phyloP scores from a whole-genome alignment of 129 eudicot genomes.

The Centrapalus pauciflorus region DNA sequence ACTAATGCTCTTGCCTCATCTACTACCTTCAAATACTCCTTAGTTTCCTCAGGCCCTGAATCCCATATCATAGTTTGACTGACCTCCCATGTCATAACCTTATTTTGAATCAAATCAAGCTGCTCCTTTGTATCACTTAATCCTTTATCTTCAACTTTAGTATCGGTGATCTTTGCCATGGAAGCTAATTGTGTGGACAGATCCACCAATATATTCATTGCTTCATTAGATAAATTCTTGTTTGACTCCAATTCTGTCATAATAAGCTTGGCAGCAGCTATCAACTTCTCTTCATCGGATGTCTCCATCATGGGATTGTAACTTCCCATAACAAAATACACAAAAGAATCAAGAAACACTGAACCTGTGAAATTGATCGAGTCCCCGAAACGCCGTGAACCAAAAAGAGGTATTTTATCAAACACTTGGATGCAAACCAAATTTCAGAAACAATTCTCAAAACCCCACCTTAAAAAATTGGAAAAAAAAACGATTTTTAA shows the following conservation, averaged over 20 bases:
- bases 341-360: neutral
- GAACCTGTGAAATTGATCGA: neutral
- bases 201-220: conserved; percentile 52
- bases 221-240: conserved; percentile 44
- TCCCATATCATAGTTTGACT: conserved; percentile 75
- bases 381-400: neutral
- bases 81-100: conserved; percentile 61
- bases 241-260: conserved; percentile 51
- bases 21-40: conserved; percentile 52
- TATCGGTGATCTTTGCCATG: conserved; percentile 27
- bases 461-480: neutral
- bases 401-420: neutral
- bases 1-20: conserved; percentile 47
- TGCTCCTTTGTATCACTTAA: conserved; percentile 41
- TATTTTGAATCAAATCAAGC: conserved; percentile 44
- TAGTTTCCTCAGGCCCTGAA: conserved; percentile 50
- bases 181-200: conserved; percentile 50
- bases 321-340: conserved; percentile 50
- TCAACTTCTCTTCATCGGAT: conserved; percentile 60
- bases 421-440: conserved; percentile 13
- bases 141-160: conserved; percentile 16
- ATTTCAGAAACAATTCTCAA: neutral
- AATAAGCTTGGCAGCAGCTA: conserved; percentile 63
- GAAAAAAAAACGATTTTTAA: too few species aligned
- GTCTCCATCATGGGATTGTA: conserved; percentile 25